Evolutionary conservation across 2,329 filamentous ascomycete genomes (phyloP).

Genomic region (Colletotrichum abscissum): DNA sequence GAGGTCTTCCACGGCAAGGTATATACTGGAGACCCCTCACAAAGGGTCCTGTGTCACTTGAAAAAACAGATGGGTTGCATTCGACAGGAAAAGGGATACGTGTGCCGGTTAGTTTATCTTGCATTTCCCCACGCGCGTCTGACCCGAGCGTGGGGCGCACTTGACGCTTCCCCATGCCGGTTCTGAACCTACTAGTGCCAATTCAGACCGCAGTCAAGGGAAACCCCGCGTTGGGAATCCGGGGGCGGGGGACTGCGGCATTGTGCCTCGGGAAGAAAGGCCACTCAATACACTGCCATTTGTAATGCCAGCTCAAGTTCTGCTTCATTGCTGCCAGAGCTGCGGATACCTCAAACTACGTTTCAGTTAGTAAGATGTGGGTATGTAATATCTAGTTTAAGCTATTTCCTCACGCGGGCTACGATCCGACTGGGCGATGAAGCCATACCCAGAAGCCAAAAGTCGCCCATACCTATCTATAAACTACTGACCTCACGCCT

Average conservation of each 20-base stretch:
- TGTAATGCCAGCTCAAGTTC: background rate
- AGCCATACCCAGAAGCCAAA: no score
- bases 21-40: conserved; percentile 8
- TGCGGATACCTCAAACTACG: background rate
- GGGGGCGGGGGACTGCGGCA: conserved; percentile 25
- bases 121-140: conserved; percentile 10
- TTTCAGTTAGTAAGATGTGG: background rate
- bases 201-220: background rate
- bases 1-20: conserved; percentile 4
- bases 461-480: no score
- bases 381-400: background rate
- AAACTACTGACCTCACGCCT: no score
- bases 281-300: conserved; percentile 3
- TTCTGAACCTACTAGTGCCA: background rate
- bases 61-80: background rate
- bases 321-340: background rate
- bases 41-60: background rate
- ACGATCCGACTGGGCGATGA: background rate
- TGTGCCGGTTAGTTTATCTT: background rate
- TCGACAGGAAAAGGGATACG: background rate
- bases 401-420: background rate
- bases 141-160: conserved; percentile 5
- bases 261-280: conserved; percentile 3
- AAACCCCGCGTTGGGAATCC: conserved; percentile 16
- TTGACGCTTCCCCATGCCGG: background rate